A percentile compares a stretch with the other conserved stretches of the same genome.
Conservation (phyloP, 495 filamentous ascomycete genomes). For the Echria macrotheca region DNA sequence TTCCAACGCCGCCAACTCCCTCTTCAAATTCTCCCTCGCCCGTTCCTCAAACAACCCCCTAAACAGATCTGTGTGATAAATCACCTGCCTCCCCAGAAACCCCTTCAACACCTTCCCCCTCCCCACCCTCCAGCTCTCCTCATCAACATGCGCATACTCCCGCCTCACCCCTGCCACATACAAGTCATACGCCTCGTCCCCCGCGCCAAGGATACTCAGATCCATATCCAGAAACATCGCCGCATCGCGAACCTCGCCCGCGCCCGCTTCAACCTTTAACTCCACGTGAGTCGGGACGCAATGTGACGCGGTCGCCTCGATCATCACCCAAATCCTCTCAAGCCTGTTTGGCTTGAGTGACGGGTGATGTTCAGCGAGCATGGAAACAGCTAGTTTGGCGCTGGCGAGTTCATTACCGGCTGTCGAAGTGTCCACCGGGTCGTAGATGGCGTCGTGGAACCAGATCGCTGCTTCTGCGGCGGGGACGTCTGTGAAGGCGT, state of each 20-base stretch:
- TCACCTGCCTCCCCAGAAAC: constrained; percentile 6
- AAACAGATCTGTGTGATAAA: constrained; percentile 12
- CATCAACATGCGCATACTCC: constrained; percentile 9
- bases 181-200: constrained; percentile 7
- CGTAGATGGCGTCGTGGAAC: constrained; percentile 20
- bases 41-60: constrained; percentile 6
- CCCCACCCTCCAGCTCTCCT: constrained; percentile 10
- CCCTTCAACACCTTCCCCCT: constrained; percentile 8
- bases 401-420: constrained; percentile 12
- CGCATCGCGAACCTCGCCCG: not conserved
- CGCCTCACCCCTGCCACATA: constrained; percentile 13
- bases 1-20: not conserved
- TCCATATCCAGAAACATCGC: constrained; percentile 17
- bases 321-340: constrained; percentile 7
- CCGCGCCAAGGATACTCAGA: constrained; percentile 13
- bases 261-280: not conserved
- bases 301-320: constrained; percentile 15
- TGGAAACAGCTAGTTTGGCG: constrained; percentile 1
- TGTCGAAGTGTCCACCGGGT: no score
- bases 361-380: constrained; percentile 10
- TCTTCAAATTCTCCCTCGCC: constrained; percentile 9
- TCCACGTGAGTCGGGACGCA: not conserved
- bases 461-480: constrained; percentile 18
- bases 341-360: not conserved
- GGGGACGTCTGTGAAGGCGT: constrained; percentile 9